A percentile compares a stretch with the other conserved stretches of the same genome.
These are phyloP conservation scores for Fragaria ananassa DNA, from an alignment of 306 rosid species.

Conservation along the genomic window DNA sequence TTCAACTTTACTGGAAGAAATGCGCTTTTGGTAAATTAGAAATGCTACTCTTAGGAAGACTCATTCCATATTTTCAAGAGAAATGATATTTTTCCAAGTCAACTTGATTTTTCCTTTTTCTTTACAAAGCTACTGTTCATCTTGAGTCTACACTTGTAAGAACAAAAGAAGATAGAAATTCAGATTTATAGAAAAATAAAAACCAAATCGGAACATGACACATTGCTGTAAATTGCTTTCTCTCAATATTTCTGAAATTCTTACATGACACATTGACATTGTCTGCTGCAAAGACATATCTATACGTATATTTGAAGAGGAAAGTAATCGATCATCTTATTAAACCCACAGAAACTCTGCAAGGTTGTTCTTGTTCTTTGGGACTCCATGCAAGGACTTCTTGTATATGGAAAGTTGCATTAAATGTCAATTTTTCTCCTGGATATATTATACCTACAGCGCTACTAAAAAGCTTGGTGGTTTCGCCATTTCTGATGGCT, in stretches of 20 bases:
- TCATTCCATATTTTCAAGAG: neutral
- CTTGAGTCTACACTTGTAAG: neutral
- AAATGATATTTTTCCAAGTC: neutral
- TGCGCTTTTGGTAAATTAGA: neutral
- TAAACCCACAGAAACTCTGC: conserved; percentile 4
- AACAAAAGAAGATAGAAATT: neutral
- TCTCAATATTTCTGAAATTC: neutral
- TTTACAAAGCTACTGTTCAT: neutral
- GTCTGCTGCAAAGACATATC: neutral
- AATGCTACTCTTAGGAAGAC: neutral
- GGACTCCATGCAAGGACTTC: neutral
- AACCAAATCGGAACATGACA: neutral
- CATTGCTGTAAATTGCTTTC: neutral
- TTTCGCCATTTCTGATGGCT: neutral
- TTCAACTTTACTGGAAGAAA: neutral
- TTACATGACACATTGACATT: neutral
- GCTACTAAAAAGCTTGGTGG: neutral
- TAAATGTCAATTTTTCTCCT: neutral
- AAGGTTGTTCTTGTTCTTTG: neutral
- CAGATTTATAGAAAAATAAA: neutral
- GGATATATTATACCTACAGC: neutral
- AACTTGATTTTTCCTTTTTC: neutral
- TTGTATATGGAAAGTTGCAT: neutral
- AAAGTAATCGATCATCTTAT: neutral
- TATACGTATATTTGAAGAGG: neutral